Conservation (phyloP, 2,329 filamentous ascomycete species). For the Celoporthe dispersa region DNA sequence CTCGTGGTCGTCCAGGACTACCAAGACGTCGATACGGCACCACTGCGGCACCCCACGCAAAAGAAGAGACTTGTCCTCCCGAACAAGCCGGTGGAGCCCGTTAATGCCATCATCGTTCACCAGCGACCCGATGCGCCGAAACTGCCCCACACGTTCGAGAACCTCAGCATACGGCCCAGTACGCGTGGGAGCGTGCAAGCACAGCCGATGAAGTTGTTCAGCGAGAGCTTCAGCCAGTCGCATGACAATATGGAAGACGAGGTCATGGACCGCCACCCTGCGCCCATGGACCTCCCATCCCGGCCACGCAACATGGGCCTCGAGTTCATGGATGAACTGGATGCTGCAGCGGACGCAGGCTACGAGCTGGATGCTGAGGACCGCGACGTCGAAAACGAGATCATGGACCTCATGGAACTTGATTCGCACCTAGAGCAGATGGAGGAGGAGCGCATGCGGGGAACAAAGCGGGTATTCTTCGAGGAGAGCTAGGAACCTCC, state of each 20-base stretch:
- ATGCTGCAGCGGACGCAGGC: slow-evolving; percentile 56
- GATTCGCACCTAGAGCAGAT: slow-evolving; percentile 62
- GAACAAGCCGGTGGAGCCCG: slow-evolving; percentile 41
- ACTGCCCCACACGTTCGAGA: slow-evolving; percentile 49
- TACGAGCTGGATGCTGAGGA: slow-evolving; percentile 51
- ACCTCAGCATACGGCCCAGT: slow-evolving; percentile 53
- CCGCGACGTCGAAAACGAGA: slow-evolving; percentile 61
- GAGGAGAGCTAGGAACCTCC: slow-evolving; percentile 43
- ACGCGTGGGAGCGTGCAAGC: slow-evolving; percentile 41
- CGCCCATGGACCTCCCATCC: slow-evolving; percentile 8
- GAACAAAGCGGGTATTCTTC: slow-evolving; percentile 58
- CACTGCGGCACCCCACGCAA: slow-evolving; percentile 34
- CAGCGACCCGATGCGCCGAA: slow-evolving; percentile 47
- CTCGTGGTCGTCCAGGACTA: slow-evolving; percentile 59
- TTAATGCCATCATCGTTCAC: slow-evolving; percentile 61
- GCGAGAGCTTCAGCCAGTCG: slow-evolving; percentile 21
- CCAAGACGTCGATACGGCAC: slow-evolving; percentile 43
- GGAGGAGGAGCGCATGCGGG: slow-evolving; percentile 53
- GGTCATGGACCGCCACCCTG: slow-evolving; percentile 14
- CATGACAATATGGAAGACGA: slow-evolving; percentile 19
- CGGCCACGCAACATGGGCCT: slow-evolving; percentile 42
- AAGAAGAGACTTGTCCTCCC: slow-evolving; percentile 30
- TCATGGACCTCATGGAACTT: slow-evolving; percentile 69
- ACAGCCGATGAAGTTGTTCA: slow-evolving; percentile 19
- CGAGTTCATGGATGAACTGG: slow-evolving; percentile 56